Conservation (phyloP, 305 asterid species). For the Fraxinus platypoda region DNA sequence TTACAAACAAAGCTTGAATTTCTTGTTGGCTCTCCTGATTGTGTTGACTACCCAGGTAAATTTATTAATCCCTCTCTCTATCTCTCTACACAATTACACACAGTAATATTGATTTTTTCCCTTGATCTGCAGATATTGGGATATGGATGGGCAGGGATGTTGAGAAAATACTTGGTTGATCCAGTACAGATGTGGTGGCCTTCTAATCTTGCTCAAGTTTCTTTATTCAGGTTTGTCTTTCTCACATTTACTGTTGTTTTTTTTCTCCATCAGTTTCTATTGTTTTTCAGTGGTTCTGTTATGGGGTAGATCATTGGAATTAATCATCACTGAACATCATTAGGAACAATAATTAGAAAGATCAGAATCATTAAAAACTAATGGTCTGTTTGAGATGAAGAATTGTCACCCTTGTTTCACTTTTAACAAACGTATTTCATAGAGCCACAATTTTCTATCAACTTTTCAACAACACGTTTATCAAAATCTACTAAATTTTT, state of each 20-base stretch:
- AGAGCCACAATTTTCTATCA: background rate
- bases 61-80: too few species aligned
- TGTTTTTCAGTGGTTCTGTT: background rate
- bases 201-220: constrained; percentile 93
- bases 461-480: background rate
- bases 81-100: background rate
- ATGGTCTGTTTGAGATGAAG: background rate
- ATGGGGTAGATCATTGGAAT: background rate
- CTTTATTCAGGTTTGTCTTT: constrained; percentile 65
- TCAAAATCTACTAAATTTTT: background rate
- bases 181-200: constrained; percentile 99
- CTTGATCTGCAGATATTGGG: constrained; percentile 66
- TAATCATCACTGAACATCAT: background rate
- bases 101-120: background rate
- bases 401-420: background rate
- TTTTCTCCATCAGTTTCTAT: background rate
- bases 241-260: background rate
- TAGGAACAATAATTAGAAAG: background rate
- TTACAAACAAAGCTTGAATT: constrained; percentile 72
- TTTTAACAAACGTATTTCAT: background rate
- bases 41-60: constrained; percentile 93
- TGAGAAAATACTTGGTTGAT: constrained; percentile 85
- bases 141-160: constrained; percentile 98
- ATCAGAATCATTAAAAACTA: background rate
- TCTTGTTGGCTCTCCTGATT: constrained; percentile 69